Percentiles rank a stretch among this genome's conserved stretches.
phyloP scores from a whole-genome alignment of 2,329 filamentous ascomycete genomes.

The Fusarium praegraminearum region DNA sequence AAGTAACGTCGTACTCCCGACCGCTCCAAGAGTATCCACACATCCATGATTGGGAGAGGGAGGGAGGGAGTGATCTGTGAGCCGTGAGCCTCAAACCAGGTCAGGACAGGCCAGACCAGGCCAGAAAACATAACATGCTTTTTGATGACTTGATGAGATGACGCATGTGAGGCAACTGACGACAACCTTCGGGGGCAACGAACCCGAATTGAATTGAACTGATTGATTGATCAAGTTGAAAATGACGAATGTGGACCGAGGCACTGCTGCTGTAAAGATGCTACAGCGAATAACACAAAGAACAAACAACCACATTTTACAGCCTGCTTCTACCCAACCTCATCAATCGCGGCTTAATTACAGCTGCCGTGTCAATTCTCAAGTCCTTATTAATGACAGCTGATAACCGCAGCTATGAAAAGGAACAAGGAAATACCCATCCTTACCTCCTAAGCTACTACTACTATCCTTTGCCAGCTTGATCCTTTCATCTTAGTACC shows the following conservation, averaged over 20 bases:
- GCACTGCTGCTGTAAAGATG: not conserved
- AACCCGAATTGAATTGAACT: conserved; percentile 1
- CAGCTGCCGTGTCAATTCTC: not conserved
- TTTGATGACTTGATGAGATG: conserved; percentile 8
- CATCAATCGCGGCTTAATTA: not conserved
- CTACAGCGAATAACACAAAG: conserved; percentile 9
- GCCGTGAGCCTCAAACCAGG: conserved; percentile 39
- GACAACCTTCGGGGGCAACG: conserved; percentile 12
- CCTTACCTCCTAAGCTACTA: not conserved
- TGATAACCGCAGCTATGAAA: conserved; percentile 5
- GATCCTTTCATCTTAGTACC: not conserved
- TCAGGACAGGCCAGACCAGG: conserved; percentile 9
- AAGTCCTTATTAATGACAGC: not conserved
- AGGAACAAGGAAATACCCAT: not conserved
- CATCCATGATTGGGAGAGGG: conserved; percentile 10
- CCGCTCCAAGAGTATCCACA: conserved; percentile 29
- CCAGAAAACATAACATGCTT: conserved; percentile 11
- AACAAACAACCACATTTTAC: not conserved
- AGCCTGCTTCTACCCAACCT: not conserved
- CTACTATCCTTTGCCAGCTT: not conserved
- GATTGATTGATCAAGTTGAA: conserved; percentile 18
- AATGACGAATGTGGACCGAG: conserved; percentile 19
- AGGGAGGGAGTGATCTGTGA: conserved; percentile 16
- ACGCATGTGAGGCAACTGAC: conserved; percentile 35
- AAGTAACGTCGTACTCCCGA: conserved; percentile 34